Evolutionary conservation across 2,329 filamentous ascomycete genomes (phyloP).

Genomic region (Ampelomyces quisqualis): DNA sequence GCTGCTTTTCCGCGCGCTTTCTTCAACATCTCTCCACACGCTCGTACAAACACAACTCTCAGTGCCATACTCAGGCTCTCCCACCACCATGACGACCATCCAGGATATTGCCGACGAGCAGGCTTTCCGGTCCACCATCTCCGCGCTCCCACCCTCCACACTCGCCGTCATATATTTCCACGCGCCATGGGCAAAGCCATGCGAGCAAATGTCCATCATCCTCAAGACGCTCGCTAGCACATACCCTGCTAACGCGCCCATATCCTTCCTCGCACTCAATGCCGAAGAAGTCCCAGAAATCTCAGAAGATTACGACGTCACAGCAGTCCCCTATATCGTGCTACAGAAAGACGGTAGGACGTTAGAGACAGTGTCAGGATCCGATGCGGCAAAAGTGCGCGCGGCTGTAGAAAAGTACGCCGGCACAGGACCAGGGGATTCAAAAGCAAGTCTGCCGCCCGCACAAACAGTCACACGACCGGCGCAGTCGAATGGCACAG

Average conservation of each 20-base stretch:
- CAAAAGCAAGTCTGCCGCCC: slow-evolving; percentile 44
- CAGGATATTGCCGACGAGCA: slow-evolving; percentile 72
- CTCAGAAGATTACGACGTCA: slow-evolving; percentile 89
- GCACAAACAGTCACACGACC: slow-evolving; percentile 49
- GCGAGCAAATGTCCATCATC: slow-evolving; percentile 88
- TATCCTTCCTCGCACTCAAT: slow-evolving; percentile 87
- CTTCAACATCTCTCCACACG: not conserved
- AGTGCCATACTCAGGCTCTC: not conserved
- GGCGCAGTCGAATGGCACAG: slow-evolving; percentile 37
- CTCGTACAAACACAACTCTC: not conserved
- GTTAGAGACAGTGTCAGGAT: slow-evolving; percentile 84
- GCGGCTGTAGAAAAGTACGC: slow-evolving; percentile 82
- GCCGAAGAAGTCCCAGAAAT: slow-evolving; percentile 92
- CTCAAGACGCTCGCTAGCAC: slow-evolving; percentile 82
- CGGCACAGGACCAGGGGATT: slow-evolving; percentile 48
- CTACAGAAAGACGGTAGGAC: slow-evolving; percentile 73
- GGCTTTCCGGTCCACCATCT: slow-evolving; percentile 70
- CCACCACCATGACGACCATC: slow-evolving; percentile 55
- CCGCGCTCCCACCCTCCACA: slow-evolving; percentile 66
- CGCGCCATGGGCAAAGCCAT: slow-evolving; percentile 94
- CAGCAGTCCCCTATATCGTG: slow-evolving; percentile 89
- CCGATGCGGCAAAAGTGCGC: slow-evolving; percentile 82
- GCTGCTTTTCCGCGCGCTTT: slow-evolving; percentile 1
- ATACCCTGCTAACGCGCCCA: slow-evolving; percentile 70
- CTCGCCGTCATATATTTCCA: slow-evolving; percentile 91